A percentile compares a stretch with the other conserved stretches of the same genome.
These are phyloP conservation scores for Prosopis cineraria DNA, from an alignment of 306 rosid genomes.

Conservation along the genomic window DNA sequence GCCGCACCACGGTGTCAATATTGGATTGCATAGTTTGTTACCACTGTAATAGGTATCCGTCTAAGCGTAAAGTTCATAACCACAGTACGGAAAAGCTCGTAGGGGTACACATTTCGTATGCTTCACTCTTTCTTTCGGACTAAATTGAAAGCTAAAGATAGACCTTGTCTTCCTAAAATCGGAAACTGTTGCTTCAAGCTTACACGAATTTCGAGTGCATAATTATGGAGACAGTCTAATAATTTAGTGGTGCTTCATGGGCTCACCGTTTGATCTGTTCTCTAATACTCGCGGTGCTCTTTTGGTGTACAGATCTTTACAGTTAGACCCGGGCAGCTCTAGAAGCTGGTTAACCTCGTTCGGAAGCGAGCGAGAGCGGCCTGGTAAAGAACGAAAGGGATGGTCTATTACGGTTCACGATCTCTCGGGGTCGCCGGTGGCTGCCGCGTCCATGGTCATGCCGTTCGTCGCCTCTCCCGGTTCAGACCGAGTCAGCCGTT, in stretches of 20 bases:
- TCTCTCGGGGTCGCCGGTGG: constrained; percentile 78
- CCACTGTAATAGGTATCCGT: neutral
- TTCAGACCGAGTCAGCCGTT: constrained; percentile 71
- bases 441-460: constrained; percentile 72
- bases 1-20: neutral
- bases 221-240: neutral
- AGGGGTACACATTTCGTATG: constrained; percentile 1
- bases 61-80: constrained; percentile 11
- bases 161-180: neutral
- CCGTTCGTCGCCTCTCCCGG: constrained; percentile 77
- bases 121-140: constrained; percentile 42
- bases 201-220: neutral
- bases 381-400: constrained; percentile 72
- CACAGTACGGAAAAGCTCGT: constrained; percentile 16
- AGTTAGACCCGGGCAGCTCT: constrained; percentile 46
- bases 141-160: neutral
- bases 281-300: neutral
- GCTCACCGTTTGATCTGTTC: neutral
- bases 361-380: constrained; percentile 75
- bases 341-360: constrained; percentile 68
- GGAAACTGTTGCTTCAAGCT: constrained; percentile 19
- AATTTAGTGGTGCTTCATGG: neutral
- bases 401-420: constrained; percentile 79
- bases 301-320: constrained; percentile 49
- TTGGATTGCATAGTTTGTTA: neutral